Evolutionary conservation across 306 rosid species (phyloP).

Genomic region (Cicer chorassanicum): DNA sequence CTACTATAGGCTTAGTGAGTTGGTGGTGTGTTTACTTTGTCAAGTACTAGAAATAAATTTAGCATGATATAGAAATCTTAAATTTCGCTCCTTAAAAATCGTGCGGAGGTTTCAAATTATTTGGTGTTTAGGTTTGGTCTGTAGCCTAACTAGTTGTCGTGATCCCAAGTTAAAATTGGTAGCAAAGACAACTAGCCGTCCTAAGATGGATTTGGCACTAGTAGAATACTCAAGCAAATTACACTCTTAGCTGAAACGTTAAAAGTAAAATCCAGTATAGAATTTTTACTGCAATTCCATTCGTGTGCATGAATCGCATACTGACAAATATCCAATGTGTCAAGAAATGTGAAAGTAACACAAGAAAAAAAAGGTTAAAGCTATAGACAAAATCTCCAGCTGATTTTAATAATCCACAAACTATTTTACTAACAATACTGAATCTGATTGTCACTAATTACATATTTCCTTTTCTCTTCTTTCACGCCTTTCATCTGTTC

Average conservation of each 20-base stretch:
- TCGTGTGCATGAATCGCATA: conserved; percentile 4
- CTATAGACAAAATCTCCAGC: conserved; percentile 34
- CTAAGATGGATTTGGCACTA: conserved; percentile 29
- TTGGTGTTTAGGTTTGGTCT: conserved; percentile 30
- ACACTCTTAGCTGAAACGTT: conserved; percentile 37
- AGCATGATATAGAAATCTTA: background rate
- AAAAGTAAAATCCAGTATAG: background rate
- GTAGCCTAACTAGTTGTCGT: conserved; percentile 5
- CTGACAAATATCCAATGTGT: background rate
- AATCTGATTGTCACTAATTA: background rate
- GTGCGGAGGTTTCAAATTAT: conserved; percentile 15
- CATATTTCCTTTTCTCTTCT: conserved; percentile 12
- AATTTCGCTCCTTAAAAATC: background rate
- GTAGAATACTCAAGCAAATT: conserved; percentile 27
- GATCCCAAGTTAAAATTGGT: background rate
- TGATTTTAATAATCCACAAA: background rate
- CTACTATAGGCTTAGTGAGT: background rate
- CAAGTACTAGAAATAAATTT: conserved; percentile 14
- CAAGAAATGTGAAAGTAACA: background rate
- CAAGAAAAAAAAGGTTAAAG: background rate
- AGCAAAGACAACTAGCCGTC: conserved; percentile 51
- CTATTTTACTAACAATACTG: conserved; percentile 26
- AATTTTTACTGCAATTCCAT: conserved; percentile 30
- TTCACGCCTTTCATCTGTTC: conserved; percentile 1
- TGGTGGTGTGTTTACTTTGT: background rate